Conservation (phyloP, 129 eudicot genomes). For the Arctium lappa region DNA sequence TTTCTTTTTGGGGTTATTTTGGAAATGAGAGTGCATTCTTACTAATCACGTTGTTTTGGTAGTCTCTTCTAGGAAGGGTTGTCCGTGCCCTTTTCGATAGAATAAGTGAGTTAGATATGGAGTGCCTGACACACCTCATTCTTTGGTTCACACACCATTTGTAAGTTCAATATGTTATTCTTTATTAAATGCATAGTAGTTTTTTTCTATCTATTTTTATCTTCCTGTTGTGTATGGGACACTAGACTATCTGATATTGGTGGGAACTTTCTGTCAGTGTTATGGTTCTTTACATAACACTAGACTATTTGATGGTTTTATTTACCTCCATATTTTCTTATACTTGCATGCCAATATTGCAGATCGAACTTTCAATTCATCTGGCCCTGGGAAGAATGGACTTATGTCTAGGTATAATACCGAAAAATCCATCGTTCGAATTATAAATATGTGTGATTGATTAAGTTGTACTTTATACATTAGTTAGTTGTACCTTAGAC, state of each 20-base stretch:
- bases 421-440: too few relatives aligned
- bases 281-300: background rate
- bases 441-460: too few relatives aligned
- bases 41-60: slow-evolving; percentile 2
- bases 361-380: slow-evolving; percentile 97
- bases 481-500: too few relatives aligned
- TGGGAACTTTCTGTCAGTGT: background rate
- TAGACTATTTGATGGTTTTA: background rate
- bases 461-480: too few relatives aligned
- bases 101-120: slow-evolving; percentile 93
- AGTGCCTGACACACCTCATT: slow-evolving; percentile 87
- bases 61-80: slow-evolving; percentile 99
- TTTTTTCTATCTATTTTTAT: too few relatives aligned
- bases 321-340: background rate
- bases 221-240: too few relatives aligned
- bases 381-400: slow-evolving; percentile 99
- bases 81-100: slow-evolving; percentile 97
- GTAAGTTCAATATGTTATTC: slow-evolving; percentile 44
- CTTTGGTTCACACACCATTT: slow-evolving; percentile 98
- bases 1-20: background rate
- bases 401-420: too few relatives aligned
- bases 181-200: background rate
- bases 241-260: too few relatives aligned
- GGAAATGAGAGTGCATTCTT: background rate
- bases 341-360: slow-evolving; percentile 25